Evolutionary conservation across 345 rosid genomes (phyloP).

Genomic region (Sonneratia caseolaris): DNA sequence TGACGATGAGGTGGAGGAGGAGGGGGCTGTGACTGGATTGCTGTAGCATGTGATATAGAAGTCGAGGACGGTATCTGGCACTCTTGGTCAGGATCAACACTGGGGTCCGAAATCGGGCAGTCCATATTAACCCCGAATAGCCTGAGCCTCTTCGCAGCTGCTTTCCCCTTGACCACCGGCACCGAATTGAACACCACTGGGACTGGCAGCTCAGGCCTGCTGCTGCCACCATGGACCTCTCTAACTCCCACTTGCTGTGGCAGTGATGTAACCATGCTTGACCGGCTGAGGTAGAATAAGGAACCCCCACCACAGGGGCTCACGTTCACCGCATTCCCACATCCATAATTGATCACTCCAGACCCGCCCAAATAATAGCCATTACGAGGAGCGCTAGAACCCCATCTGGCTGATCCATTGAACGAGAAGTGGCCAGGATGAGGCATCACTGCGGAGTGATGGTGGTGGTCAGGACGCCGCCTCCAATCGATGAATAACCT

Average conservation of each 20-base stretch:
- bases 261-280: slow-evolving; percentile 4
- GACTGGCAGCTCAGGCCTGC: slow-evolving; percentile 14
- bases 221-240: slow-evolving; percentile 13
- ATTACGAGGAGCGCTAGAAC: slow-evolving; percentile 8
- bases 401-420: slow-evolving; percentile 7
- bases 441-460: slow-evolving; percentile 9
- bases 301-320: slow-evolving; percentile 23
- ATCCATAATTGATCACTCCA: slow-evolving; percentile 13
- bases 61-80: slow-evolving; percentile 11
- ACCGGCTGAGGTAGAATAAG: slow-evolving; percentile 23
- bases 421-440: slow-evolving; percentile 23
- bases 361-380: slow-evolving; percentile 2
- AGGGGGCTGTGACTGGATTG: slow-evolving; percentile 10
- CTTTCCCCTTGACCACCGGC: slow-evolving; percentile 56
- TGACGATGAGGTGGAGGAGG: slow-evolving; percentile 14
- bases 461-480: slow-evolving; percentile 49
- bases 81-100: slow-evolving; percentile 6
- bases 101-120: slow-evolving; percentile 38
- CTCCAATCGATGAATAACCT: slow-evolving; percentile 77
- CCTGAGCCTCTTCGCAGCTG: slow-evolving; percentile 62
- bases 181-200: slow-evolving; percentile 47
- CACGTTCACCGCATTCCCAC: slow-evolving; percentile 18
- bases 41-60: slow-evolving; percentile 12
- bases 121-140: slow-evolving; percentile 97
- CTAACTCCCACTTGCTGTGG: slow-evolving; percentile 19